These are phyloP conservation scores for Chaetomiaceae sp. DNA, from an alignment of 2,329 filamentous ascomycete genomes.

Conservation along the genomic window DNA sequence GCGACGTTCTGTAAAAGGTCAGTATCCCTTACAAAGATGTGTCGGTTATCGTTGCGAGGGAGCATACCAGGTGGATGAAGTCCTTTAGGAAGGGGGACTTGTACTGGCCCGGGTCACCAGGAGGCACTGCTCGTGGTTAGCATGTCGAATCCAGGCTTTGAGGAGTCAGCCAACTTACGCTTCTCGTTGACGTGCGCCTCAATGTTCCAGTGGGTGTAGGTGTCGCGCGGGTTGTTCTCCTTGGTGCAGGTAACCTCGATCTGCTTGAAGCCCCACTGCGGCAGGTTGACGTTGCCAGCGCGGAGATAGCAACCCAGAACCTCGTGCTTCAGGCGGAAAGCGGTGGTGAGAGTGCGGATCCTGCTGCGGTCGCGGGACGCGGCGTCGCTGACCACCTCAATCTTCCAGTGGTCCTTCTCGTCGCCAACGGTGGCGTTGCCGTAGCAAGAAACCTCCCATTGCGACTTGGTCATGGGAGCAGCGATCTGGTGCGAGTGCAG, in stretches of 20 bases:
- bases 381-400: conserved; percentile 88
- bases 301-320: conserved; percentile 87
- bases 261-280: conserved; percentile 99
- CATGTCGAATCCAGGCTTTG: conserved; percentile 7
- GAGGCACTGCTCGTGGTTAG: conserved; percentile 61
- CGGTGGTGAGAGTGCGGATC: conserved; percentile 86
- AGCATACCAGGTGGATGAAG: conserved; percentile 67
- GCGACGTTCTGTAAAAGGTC: conserved; percentile 64
- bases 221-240: conserved; percentile 84
- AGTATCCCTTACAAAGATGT: too few relatives aligned
- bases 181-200: conserved; percentile 93
- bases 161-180: conserved; percentile 49
- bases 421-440: conserved; percentile 94
- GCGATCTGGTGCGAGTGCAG: conserved; percentile 89
- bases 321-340: conserved; percentile 82
- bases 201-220: conserved; percentile 98
- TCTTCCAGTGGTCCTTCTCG: conserved; percentile 93
- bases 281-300: conserved; percentile 91
- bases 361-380: conserved; percentile 79
- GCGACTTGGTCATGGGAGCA: conserved; percentile 82
- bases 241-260: conserved; percentile 96
- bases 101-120: conserved; percentile 84
- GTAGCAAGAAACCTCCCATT: conserved; percentile 92
- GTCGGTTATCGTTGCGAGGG: neutral
- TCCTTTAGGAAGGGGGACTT: conserved; percentile 97